Base-by-base conservation (phyloP, 2,329 filamentous ascomycete genomes). In the Hyphodiscus sp. region DNA sequence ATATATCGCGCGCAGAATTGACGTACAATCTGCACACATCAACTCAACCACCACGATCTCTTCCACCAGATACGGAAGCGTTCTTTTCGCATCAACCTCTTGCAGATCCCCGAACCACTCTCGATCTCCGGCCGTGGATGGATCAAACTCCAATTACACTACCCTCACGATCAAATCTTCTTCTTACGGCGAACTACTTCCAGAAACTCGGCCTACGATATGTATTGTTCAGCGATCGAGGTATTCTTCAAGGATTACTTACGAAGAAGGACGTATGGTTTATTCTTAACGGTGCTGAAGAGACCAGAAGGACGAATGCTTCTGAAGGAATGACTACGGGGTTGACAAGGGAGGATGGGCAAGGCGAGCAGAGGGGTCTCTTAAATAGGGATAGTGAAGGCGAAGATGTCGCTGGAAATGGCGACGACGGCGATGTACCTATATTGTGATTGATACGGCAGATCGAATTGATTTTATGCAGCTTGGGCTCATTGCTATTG, bases 211-310 rank as follows among this genome's bases (percentile, higher is more conserved):
- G 94, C 19, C 73, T 99, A 57, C 81, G 92, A 49, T 96, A 97
- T 72, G 82, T 99, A 5, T 73, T 97, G 2, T 95, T 97, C 68
- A 83, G 82, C 41, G 89, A 96, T 60, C 81, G 85, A 47, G 94
- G 94, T 19, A 81, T 82, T 48, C 73, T 99, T 41, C 85, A 89
- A 68, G 94, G 94, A 0, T 70, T 99, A 47, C 74, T 97, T 61
- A 99, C 94, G 19, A 97, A 97, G 76, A 99, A 99, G 74, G 94
- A 99, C 71, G 85, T 95, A 33, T 97, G 91, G 89, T 91, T 89
- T 69, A 84, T 97, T 41, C 76, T 97, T 45, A 90, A 96, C 67
- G 89, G 86, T 43, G 83, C 82, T 10, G 85, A 86, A 59, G 81
- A 85, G 68, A 80, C 79, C 51, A 73, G 77, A 23, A 72, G 75